Evolutionary conservation across 2,329 filamentous ascomycete species (phyloP).

Genomic region (Trichoderma breve): DNA sequence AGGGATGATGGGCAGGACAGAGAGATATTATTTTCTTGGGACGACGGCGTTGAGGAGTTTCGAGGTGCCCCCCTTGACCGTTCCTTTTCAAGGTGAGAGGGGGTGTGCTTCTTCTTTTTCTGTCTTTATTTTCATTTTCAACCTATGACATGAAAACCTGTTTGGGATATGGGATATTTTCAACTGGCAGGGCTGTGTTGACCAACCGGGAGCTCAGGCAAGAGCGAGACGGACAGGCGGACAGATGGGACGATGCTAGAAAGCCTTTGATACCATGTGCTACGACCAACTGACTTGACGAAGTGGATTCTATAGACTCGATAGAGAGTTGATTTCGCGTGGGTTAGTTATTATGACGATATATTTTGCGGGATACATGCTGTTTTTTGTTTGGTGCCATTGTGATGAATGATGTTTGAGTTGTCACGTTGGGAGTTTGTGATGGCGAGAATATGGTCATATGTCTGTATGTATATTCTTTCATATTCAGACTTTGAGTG

Average conservation of each 20-base stretch:
- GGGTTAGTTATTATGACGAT: background rate
- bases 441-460: background rate
- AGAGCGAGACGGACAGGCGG: background rate
- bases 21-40: background rate
- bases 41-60: constrained; percentile 21
- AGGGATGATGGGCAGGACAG: background rate
- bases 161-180: constrained; percentile 7
- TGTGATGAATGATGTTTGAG: background rate
- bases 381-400: too few species aligned
- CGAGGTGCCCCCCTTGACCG: background rate
- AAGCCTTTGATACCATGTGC: constrained; percentile 16
- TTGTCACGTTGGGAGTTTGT: too few species aligned
- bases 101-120: background rate
- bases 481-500: background rate
- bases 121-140: background rate
- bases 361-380: background rate
- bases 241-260: constrained; percentile 8
- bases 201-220: background rate
- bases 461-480: background rate
- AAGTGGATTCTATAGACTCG: constrained; percentile 9
- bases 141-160: background rate
- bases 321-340: constrained; percentile 16
- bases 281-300: background rate
- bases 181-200: background rate
- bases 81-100: too few species aligned